Conservation (phyloP, 2,329 filamentous ascomycete genomes). For the Phialophora macrospora region DNA sequence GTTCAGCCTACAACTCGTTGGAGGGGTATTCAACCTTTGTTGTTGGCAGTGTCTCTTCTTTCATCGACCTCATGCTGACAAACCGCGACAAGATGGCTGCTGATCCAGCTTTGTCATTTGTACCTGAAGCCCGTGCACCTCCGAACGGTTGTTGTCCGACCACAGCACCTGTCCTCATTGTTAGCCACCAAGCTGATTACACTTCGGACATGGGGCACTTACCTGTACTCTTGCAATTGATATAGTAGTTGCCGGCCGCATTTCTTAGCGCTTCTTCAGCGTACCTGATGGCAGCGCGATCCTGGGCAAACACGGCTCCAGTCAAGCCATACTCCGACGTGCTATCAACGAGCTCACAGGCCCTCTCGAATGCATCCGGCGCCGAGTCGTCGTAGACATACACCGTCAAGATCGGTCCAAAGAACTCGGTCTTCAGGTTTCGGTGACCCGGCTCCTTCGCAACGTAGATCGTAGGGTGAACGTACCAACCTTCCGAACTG, state of each 20-base stretch:
- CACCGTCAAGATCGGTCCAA: slow-evolving; percentile 71
- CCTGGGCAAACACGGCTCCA: slow-evolving; percentile 74
- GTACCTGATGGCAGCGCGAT: slow-evolving; percentile 67
- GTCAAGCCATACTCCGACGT: slow-evolving; percentile 80
- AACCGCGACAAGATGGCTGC: slow-evolving; percentile 58
- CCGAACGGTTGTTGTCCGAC: slow-evolving; percentile 59
- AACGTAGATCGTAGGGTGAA: slow-evolving; percentile 76
- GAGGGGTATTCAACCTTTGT: slow-evolving; percentile 59
- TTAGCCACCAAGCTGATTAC: slow-evolving; percentile 10
- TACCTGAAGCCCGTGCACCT: slow-evolving; percentile 61
- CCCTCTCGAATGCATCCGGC: slow-evolving; percentile 57
- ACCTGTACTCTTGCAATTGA: slow-evolving; percentile 76
- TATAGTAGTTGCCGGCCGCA: slow-evolving; percentile 80
- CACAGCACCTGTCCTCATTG: slow-evolving; percentile 44
- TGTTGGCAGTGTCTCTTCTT: slow-evolving; percentile 60
- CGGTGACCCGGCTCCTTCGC: slow-evolving; percentile 70
- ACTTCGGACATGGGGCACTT: slow-evolving; percentile 34
- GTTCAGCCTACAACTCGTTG: slow-evolving; percentile 49
- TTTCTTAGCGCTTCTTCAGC: slow-evolving; percentile 75
- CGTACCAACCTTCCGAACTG: slow-evolving; percentile 72
- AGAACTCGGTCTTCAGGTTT: slow-evolving; percentile 74
- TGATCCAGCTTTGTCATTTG: slow-evolving; percentile 63
- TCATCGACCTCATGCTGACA: slow-evolving; percentile 61
- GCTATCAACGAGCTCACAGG: slow-evolving; percentile 68
- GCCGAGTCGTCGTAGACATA: slow-evolving; percentile 74